Base-by-base conservation (phyloP, 345 rosid species). In the Ceriops decandra region DNA sequence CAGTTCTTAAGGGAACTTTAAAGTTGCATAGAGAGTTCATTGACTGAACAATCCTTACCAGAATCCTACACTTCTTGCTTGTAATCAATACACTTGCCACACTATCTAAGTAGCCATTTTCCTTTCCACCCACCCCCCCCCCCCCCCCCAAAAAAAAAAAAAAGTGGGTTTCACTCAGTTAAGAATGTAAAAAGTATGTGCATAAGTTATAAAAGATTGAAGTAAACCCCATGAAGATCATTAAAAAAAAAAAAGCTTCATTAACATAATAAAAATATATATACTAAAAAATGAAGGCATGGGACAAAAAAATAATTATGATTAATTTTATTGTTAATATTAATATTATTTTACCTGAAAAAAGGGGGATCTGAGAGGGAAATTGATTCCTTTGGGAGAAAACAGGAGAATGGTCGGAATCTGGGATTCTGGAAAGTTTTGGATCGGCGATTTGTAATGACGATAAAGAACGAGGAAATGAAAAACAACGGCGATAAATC, bases 401-500 rank as follows among this genome's bases (percentile, higher is more conserved):
- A 52, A 52, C 22, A 33, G 71, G 78, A 31, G 68, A 0, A 5
- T 58, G 70, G 74, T 76, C 80, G 82, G 76, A 76, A 73, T 63
- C 71, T 52, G 72, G 67, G 49, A 11, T 42, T 42, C 19, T 11
- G 49, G 4, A 22, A 57, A 33, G 22, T n/a, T 26, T 62, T 19
- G 32, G 76, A 73, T 70, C 82, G 80, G 78, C 80, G 78, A 73
- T 73, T 76, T 33, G 62, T 62, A 46, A 60, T 56, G 67, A 47
- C 27, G 30, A 15, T 27, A 32, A 35, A 62, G 59, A 68, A 49
- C 75, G 81, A 78, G 82, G 79, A 80, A 80, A 83, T 71, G 75
- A 71, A 77, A 77, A 72, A 76, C 80, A 61, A 63, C 82, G 84
- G 77, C 86, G 80, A 80, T 83, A 70, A 75, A 77, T 80, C 70